phyloP scores from a whole-genome alignment of 306 rosid species.

The Gastrolobium bilobum region DNA sequence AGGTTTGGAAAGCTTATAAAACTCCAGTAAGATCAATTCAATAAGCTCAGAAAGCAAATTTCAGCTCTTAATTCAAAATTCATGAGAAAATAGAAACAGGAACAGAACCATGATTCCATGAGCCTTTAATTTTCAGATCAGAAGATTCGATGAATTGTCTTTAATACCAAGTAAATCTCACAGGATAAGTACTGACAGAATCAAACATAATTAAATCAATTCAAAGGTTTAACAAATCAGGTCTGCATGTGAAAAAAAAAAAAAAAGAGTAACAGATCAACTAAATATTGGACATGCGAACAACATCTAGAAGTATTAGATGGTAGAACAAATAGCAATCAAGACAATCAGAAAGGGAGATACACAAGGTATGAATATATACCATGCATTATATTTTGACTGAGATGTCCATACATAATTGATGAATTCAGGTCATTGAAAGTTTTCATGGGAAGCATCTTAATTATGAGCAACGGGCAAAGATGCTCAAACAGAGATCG shows the following conservation, averaged over 20 bases:
- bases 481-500: conserved; percentile 81
- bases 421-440: conserved; percentile 75
- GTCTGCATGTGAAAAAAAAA: neutral
- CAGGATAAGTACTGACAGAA: neutral
- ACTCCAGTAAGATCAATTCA: conserved; percentile 1
- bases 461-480: conserved; percentile 85
- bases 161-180: conserved; percentile 32
- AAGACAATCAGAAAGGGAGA: conserved; percentile 38
- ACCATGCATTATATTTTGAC: conserved; percentile 62
- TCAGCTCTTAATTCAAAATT: neutral
- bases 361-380: conserved; percentile 42
- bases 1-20: conserved; percentile 24
- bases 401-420: conserved; percentile 67
- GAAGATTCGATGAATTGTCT: neutral
- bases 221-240: conserved; percentile 3
- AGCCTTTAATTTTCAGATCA: conserved; percentile 20
- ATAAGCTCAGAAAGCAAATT: neutral
- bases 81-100: conserved; percentile 20
- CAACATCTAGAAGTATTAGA: neutral
- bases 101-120: conserved; percentile 10
- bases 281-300: conserved; percentile 17
- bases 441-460: conserved; percentile 88
- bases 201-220: conserved; percentile 14
- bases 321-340: conserved; percentile 13
- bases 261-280: neutral